Conservation (phyloP, 768 basidiomycete species). For the Leucocoprinus birnbaumii region DNA sequence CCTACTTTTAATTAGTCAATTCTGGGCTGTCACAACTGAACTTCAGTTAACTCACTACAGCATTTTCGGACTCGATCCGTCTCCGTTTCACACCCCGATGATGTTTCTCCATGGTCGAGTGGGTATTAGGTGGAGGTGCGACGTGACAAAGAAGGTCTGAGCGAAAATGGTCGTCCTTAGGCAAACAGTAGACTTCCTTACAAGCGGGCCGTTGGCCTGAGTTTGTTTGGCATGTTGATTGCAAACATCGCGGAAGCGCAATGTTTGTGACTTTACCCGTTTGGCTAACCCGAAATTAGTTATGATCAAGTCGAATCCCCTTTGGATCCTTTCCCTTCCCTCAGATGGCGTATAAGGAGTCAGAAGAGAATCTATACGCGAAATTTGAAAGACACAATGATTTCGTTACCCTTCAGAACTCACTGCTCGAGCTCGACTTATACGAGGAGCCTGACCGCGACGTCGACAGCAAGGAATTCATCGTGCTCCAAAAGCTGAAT, state of each 20-base stretch:
- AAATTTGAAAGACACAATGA: constrained; percentile 64
- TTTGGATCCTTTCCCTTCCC: background rate
- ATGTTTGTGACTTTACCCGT: background rate
- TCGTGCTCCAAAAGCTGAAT: constrained; percentile 38
- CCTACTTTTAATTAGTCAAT: constrained; percentile 24
- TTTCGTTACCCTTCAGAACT: constrained; percentile 49
- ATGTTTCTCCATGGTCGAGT: constrained; percentile 16
- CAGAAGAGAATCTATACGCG: constrained; percentile 44
- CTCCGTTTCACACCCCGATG: constrained; percentile 40
- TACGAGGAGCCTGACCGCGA: constrained; percentile 37
- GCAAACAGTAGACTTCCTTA: background rate
- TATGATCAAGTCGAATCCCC: background rate
- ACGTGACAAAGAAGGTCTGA: too few species aligned
- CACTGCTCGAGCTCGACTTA: constrained; percentile 48
- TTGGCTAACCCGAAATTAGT: background rate
- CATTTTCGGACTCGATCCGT: constrained; percentile 28
- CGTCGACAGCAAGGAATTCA: constrained; percentile 40
- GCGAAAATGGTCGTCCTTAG: background rate
- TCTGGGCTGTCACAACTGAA: background rate
- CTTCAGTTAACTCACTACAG: background rate
- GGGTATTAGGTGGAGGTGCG: background rate
- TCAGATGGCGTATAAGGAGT: constrained; percentile 25
- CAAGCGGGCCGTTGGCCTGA: background rate
- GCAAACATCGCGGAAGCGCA: background rate
- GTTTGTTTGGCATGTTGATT: background rate